phyloP scores from a whole-genome alignment of 306 rosid genomes.

The Vigna hirtella region DNA sequence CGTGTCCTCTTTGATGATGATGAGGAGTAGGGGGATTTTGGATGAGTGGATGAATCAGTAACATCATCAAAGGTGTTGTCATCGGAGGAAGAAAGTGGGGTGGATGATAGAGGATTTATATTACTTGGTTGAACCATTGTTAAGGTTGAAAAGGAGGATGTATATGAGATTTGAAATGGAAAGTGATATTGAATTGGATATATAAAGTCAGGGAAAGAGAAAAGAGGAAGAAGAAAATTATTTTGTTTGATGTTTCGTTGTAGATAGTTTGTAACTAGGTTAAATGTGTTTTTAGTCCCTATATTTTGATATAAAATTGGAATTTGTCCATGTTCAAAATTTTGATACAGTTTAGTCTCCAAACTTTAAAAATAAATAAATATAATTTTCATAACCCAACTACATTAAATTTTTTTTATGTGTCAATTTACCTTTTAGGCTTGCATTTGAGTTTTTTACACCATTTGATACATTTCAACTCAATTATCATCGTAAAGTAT shows the following conservation, averaged over 20 bases:
- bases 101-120: neutral
- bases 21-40: neutral
- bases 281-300: too few relatives aligned
- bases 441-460: too few relatives aligned
- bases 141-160: neutral
- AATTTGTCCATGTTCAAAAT: too few relatives aligned
- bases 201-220: neutral
- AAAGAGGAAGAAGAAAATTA: neutral
- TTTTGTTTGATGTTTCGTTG: neutral
- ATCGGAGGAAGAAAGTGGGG: neutral
- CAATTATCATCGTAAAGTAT: too few relatives aligned
- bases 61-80: neutral
- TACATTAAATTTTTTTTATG: too few relatives aligned
- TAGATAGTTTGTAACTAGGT: neutral
- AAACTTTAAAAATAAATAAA: too few relatives aligned
- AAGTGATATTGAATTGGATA: neutral
- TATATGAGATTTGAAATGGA: neutral
- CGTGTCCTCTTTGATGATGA: neutral
- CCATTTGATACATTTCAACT: too few relatives aligned
- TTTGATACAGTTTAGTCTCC: too few relatives aligned
- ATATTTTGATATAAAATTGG: too few relatives aligned
- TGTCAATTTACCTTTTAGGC: too few relatives aligned
- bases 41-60: neutral
- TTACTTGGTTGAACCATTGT: neutral
- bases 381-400: too few relatives aligned